Evolutionary conservation across 2,329 filamentous ascomycete species (phyloP).

Genomic region (Ceratocystis smalleyi): DNA sequence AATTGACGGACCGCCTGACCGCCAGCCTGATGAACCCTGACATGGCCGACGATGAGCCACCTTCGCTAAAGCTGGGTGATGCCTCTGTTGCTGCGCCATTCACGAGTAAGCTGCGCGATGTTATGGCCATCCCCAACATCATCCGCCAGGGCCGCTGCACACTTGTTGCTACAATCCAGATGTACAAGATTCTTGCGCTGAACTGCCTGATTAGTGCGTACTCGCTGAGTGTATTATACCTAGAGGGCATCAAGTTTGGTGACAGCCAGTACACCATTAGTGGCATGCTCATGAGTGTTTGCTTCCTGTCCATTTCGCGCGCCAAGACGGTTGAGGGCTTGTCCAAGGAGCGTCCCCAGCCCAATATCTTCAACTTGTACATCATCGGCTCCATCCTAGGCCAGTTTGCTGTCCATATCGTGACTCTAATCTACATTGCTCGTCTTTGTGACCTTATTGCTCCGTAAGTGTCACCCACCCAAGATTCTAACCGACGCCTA

Average conservation of each 20-base stretch:
- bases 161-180: conserved; percentile 94
- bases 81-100: conserved; percentile 95
- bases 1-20: conserved; percentile 74
- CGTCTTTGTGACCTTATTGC: conserved; percentile 73
- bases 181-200: conserved; percentile 98
- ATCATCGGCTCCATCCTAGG: conserved; percentile 96
- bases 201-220: conserved; percentile 98
- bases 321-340: conserved; percentile 89
- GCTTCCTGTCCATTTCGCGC: conserved; percentile 95
- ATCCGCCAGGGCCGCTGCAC: conserved; percentile 96
- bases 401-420: conserved; percentile 92
- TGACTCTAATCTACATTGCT: conserved; percentile 84
- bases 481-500: no score
- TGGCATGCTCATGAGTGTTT: conserved; percentile 99
- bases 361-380: conserved; percentile 98
- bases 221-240: conserved; percentile 86
- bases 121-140: conserved; percentile 94
- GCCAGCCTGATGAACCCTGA: conserved; percentile 80
- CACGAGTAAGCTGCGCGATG: conserved; percentile 92
- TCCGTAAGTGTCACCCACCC: conserved; percentile 44
- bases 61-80: conserved; percentile 91
- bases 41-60: conserved; percentile 76
- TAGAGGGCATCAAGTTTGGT: conserved; percentile 97
- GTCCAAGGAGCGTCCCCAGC: conserved; percentile 92
- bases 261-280: conserved; percentile 97